Evolutionary conservation across 129 eudicot species (phyloP), one percentile per base, ranked within the genome.

Genomic region (Chrysanthemum lavandulifolium): DNA sequence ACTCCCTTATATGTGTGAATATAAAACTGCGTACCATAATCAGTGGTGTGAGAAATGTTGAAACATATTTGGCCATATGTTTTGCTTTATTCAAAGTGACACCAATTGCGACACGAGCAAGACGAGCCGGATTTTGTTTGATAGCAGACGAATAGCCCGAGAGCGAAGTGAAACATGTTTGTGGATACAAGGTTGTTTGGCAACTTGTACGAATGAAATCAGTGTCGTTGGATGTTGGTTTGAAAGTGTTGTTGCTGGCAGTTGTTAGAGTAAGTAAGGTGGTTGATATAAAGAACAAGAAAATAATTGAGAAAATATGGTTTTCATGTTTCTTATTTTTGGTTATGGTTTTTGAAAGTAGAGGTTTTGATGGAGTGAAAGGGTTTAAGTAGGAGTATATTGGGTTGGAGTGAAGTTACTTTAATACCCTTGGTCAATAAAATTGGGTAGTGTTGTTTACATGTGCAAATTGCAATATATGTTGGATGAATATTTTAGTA

Each of bases 151-250:
- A 89, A 79, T 87, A 86, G 76, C 81, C 75, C 52, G 90, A 65
- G 69, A 90, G 89, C 7, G 98, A 89, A 55, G 79, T 73, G 89
- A 57, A 87, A 83, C 98, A 93, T 10, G 73, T 52, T 49, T 81
- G 87, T 2, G 96, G 98, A 83, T 93, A 93, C 33, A 85, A 76
- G 3, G 98, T 93, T 67, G 92, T 65, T 47, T 50, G 71, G 79
- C 98, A 93, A 54, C 85, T 89, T 6, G 82, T 73, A 1, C 90
- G 95, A 75, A 93, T 87, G 95, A 83, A 93, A 49, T 82, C 86
- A 13, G 75, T 64, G 85, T 82, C 79, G 68, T 57, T 73, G 63
- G 78, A 49, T 65, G 80, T 6, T 15, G 78, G 73, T 50, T 69
- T 16, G 29, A 15, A 71, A 31, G 79, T 19, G 71, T 50, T 13